Evolutionary conservation across 306 rosid species (phyloP).

Genomic region (Biancaea sappan): DNA sequence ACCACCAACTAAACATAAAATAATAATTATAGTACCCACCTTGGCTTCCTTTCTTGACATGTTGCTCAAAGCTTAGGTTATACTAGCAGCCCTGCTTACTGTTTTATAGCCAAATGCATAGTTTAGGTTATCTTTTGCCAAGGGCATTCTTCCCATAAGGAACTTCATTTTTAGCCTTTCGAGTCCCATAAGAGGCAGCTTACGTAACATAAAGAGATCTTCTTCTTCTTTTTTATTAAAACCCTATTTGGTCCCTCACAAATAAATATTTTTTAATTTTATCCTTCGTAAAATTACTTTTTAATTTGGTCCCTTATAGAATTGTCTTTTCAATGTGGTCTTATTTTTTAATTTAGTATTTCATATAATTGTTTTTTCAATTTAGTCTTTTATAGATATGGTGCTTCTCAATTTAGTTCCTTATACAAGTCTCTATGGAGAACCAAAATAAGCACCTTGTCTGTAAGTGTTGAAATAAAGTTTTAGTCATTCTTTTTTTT

Average conservation of each 20-base stretch:
- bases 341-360: too few species aligned
- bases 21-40: not conserved
- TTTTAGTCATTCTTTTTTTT: not conserved
- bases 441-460: too few species aligned
- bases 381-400: too few species aligned
- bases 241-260: too few species aligned
- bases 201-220: not conserved
- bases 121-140: not conserved
- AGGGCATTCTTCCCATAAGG: not conserved
- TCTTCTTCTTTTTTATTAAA: not conserved
- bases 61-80: not conserved
- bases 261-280: too few species aligned
- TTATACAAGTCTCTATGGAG: too few species aligned
- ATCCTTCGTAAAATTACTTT: too few species aligned
- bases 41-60: not conserved
- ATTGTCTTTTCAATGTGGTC: too few species aligned
- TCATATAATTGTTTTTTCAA: too few species aligned
- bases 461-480: too few species aligned
- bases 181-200: not conserved
- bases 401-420: too few species aligned
- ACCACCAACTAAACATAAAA: slow-evolving; percentile 27
- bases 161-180: not conserved
- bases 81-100: not conserved
- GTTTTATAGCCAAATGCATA: not conserved
- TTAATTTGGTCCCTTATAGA: too few species aligned